A percentile compares a stretch with the other conserved stretches of the same genome.
Evolutionary conservation across 2,329 filamentous ascomycete genomes (phyloP).

Genomic region (Ophiostoma piceae): DNA sequence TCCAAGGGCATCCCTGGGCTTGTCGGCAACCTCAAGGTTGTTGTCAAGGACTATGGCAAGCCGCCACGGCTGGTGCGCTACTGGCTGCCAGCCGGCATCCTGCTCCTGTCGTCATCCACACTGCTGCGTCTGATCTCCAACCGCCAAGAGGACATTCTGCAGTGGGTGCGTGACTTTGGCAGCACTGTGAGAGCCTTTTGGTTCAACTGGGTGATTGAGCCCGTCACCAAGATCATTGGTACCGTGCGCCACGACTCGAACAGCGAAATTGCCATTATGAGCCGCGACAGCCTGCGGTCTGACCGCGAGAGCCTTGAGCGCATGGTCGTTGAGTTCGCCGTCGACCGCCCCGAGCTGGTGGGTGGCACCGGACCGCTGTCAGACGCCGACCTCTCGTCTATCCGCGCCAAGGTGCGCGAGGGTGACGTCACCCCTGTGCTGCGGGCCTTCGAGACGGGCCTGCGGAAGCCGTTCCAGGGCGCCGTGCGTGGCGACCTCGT

Average conservation of each 20-base stretch:
- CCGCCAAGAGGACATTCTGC: conserved; percentile 67
- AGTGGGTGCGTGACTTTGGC: conserved; percentile 76
- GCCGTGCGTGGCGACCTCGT: conserved; percentile 82
- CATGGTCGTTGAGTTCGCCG: conserved; percentile 95
- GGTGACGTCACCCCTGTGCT: conserved; percentile 91
- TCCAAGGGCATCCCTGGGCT: conserved; percentile 64
- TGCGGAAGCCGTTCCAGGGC: conserved; percentile 74
- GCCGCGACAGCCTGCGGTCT: conserved; percentile 80
- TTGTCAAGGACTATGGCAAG: conserved; percentile 63
- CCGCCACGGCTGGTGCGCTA: conserved; percentile 74
- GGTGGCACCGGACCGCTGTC: conserved; percentile 49
- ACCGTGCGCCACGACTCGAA: conserved; percentile 90
- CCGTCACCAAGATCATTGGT: conserved; percentile 72
- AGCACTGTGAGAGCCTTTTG: conserved; percentile 82
- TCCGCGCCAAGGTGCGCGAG: conserved; percentile 75
- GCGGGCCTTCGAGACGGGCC: conserved; percentile 82
- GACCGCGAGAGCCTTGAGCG: conserved; percentile 89
- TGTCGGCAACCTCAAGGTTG: conserved; percentile 47
- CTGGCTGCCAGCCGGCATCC: conserved; percentile 71
- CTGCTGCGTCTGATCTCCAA: conserved; percentile 73
- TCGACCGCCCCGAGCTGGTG: conserved; percentile 66
- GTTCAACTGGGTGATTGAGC: conserved; percentile 92
- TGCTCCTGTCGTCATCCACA: conserved; percentile 78
- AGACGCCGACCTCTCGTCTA: conserved; percentile 65
- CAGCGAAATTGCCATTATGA: conserved; percentile 96